Base-by-base conservation (phyloP, 306 rosid genomes). In the Prunus davidiana region DNA sequence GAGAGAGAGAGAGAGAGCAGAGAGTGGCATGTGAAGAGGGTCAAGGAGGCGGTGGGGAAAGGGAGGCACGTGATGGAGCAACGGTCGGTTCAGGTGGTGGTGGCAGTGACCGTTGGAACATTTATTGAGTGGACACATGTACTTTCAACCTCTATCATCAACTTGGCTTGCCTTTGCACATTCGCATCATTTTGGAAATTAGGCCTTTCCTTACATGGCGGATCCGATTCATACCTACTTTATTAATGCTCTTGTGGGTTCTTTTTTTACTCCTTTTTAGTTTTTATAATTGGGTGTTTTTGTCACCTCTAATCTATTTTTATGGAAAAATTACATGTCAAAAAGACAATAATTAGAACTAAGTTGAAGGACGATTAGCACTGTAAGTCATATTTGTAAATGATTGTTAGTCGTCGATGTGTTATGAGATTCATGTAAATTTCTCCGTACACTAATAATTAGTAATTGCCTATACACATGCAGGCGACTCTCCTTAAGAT, bases 31-130 rank as follows among this genome's bases (percentile, higher is more conserved):
- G 73, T 78, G 80, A 68, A 22, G 50, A 30, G 55, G 60, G 81
- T 76, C 41, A 56, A 76, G 30, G 45, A 51, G 76, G 46, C 75
- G 75, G 76, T 79, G 76, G 76, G 32, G 25, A 19, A 6, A 6
- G 58, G 7, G 50, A 24, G 2, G 81, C 81, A 75, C 78, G 81
- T 79, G 83, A 83, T 67, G 27, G 15, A 71, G 55, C 78, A 83
- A 83, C 81, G 78, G 83, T 83, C 75, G 72, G 80, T 62, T 52
- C 77, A 68, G 77, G 14, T 30, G 55, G 55, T 51, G 67, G 74
- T 45, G 77, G 81, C 81, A 81, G 78, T 83, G 70, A 76, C 89
- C 89, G 89, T 85, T 85, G 87, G 73, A 69, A 75, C 74, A 75
- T 78, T 84, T 54, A 76, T 68, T 72, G 58, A 43, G 25, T 58